Evolutionary conservation across 169 alveolate species (phyloP).

Genomic region (Cryptosporidium viatorum): DNA sequence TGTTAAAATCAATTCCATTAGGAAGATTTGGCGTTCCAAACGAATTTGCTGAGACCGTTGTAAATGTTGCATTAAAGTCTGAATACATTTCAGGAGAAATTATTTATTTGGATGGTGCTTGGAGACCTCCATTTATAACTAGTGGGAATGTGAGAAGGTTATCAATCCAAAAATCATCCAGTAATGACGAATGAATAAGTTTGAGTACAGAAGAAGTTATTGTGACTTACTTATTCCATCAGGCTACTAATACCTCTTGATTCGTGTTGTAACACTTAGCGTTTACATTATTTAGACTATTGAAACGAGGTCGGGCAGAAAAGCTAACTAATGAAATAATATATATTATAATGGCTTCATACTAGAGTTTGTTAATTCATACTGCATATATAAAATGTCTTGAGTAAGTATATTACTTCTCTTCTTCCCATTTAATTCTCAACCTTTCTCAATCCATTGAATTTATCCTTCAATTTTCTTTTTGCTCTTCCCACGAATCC

Average conservation of each 20-base stretch:
- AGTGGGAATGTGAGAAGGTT: slow-evolving; percentile 14
- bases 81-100: slow-evolving; percentile 80
- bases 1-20: slow-evolving; percentile 82
- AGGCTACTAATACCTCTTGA: not conserved
- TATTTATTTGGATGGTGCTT: slow-evolving; percentile 85
- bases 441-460: not conserved
- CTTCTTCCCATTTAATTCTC: not conserved
- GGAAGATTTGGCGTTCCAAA: slow-evolving; percentile 83
- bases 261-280: no score
- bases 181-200: slow-evolving; percentile 18
- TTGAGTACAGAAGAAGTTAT: not conserved
- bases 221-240: not conserved
- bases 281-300: not conserved
- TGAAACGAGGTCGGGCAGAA: not conserved
- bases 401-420: no score
- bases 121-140: slow-evolving; percentile 76
- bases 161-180: slow-evolving; percentile 24
- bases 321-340: no score
- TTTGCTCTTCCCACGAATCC: no score
- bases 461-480: not conserved
- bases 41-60: slow-evolving; percentile 84
- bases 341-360: not conserved
- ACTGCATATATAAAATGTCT: not conserved
- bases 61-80: slow-evolving; percentile 77
- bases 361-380: not conserved